A percentile compares a stretch with the other conserved stretches of the same genome.
Conservation (phyloP, 164 flowering plant species). For the Magnolia sinica region DNA sequence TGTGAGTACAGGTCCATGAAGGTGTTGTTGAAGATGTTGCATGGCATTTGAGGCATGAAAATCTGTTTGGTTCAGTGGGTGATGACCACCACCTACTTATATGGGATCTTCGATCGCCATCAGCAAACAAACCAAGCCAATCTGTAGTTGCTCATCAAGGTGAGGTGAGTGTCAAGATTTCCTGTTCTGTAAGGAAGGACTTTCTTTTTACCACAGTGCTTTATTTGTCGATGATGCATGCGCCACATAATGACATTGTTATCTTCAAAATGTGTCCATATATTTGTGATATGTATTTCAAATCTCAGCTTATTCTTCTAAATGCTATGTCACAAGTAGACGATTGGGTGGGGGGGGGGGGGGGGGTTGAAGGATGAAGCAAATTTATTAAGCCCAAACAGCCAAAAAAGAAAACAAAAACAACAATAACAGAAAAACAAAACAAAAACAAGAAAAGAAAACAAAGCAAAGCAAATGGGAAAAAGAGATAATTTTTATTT, state of each 20-base stretch:
- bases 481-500: too few relatives aligned
- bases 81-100: constrained; percentile 86
- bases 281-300: too few relatives aligned
- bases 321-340: too few relatives aligned
- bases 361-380: too few relatives aligned
- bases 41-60: constrained; percentile 92
- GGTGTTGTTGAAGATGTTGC: constrained; percentile 99
- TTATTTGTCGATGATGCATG: background rate
- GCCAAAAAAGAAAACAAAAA: too few relatives aligned
- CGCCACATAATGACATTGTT: background rate
- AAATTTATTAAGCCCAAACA: too few relatives aligned
- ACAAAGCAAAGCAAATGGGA: too few relatives aligned
- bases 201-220: background rate
- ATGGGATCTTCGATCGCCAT: constrained; percentile 80
- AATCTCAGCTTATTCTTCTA: too few relatives aligned
- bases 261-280: background rate
- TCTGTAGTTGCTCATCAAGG: constrained; percentile 92
- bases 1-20: constrained; percentile 68
- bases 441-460: too few relatives aligned
- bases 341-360: too few relatives aligned
- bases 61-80: constrained; percentile 95
- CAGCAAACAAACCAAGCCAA: constrained; percentile 66
- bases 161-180: constrained; percentile 51
- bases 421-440: too few relatives aligned
- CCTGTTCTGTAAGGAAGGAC: background rate